These are phyloP conservation scores for Cladosporium phlei DNA, from an alignment of 2,329 filamentous ascomycete genomes.

Conservation along the genomic window DNA sequence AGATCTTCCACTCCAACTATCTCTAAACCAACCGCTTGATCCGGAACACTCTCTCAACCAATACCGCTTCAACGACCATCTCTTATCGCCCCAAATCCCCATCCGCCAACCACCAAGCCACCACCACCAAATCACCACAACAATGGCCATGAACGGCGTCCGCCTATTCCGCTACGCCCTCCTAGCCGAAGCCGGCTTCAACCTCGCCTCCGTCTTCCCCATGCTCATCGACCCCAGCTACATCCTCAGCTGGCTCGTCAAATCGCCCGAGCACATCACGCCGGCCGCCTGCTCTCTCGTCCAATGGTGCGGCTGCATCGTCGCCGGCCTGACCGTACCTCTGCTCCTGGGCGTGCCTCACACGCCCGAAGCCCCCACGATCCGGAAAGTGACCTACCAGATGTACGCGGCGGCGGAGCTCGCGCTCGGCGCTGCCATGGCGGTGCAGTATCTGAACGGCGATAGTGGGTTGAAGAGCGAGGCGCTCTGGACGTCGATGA, in stretches of 20 bases:
- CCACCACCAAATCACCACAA: neutral
- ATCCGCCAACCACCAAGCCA: slow-evolving; percentile 7
- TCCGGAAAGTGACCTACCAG: slow-evolving; percentile 20
- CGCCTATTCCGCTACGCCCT: slow-evolving; percentile 26
- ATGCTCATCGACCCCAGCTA: slow-evolving; percentile 23
- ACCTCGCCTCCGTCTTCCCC: slow-evolving; percentile 19
- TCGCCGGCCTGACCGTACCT: slow-evolving; percentile 23
- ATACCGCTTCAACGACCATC: neutral
- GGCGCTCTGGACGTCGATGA: slow-evolving; percentile 13
- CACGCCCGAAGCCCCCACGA: slow-evolving; percentile 10
- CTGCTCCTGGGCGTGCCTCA: slow-evolving; percentile 27
- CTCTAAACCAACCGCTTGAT: too few relatives aligned
- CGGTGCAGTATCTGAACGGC: slow-evolving; percentile 20
- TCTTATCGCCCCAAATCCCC: neutral
- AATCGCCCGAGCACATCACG: slow-evolving; percentile 21
- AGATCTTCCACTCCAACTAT: too few relatives aligned
- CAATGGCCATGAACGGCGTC: slow-evolving; percentile 13
- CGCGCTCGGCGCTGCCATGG: slow-evolving; percentile 20
- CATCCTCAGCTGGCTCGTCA: slow-evolving; percentile 21
- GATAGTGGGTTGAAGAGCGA: slow-evolving; percentile 20
- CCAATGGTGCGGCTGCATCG: slow-evolving; percentile 24
- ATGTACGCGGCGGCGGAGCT: slow-evolving; percentile 23
- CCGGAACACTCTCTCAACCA: neutral
- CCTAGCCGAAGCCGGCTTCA: slow-evolving; percentile 23
- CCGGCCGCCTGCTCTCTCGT: slow-evolving; percentile 19